These are phyloP conservation scores for Cryptosporidium xiaoi DNA, from an alignment of 169 alveolate genomes.

Conservation along the genomic window DNA sequence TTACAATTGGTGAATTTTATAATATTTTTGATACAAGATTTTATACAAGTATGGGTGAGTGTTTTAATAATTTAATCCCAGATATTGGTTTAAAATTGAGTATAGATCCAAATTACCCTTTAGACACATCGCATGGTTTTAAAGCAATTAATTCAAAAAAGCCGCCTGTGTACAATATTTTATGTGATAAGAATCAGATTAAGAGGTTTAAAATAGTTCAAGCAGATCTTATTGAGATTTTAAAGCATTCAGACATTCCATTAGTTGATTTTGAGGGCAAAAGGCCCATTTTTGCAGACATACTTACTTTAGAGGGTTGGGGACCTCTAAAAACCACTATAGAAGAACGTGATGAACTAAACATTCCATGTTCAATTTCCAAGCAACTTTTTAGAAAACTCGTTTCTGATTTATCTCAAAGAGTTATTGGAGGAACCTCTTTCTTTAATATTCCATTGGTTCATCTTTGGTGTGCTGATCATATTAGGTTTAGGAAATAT, in stretches of 20 bases:
- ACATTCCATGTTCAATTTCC: constrained; percentile 63
- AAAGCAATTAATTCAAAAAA: constrained; percentile 1
- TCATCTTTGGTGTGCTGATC: constrained; percentile 68
- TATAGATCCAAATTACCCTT: constrained; percentile 20
- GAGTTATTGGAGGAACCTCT: constrained; percentile 72
- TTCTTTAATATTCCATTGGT: constrained; percentile 48
- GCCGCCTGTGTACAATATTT: constrained; percentile 43
- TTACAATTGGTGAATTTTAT: constrained; percentile 25
- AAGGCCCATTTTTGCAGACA: constrained; percentile 38
- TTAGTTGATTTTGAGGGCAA: constrained; percentile 52
- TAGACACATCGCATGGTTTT: constrained; percentile 45
- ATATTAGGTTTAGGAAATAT: constrained; percentile 38
- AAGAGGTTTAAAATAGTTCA: constrained; percentile 56
- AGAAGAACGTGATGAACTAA: constrained; percentile 9
- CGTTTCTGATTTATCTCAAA: constrained; percentile 59
- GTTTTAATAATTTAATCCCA: constrained; percentile 35
- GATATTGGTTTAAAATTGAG: constrained; percentile 19
- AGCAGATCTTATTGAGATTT: constrained; percentile 20
- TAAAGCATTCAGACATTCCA: constrained; percentile 25
- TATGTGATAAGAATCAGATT: constrained; percentile 38
- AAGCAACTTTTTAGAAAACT: constrained; percentile 54
- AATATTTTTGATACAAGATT: constrained; percentile 32
- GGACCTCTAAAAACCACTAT: constrained; percentile 60
- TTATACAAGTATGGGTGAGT: constrained; percentile 27
- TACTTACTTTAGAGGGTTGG: constrained; percentile 61